phyloP scores from a whole-genome alignment of 1,284 basidiomycete species.

The Cryptococcus deneoformans region DNA sequence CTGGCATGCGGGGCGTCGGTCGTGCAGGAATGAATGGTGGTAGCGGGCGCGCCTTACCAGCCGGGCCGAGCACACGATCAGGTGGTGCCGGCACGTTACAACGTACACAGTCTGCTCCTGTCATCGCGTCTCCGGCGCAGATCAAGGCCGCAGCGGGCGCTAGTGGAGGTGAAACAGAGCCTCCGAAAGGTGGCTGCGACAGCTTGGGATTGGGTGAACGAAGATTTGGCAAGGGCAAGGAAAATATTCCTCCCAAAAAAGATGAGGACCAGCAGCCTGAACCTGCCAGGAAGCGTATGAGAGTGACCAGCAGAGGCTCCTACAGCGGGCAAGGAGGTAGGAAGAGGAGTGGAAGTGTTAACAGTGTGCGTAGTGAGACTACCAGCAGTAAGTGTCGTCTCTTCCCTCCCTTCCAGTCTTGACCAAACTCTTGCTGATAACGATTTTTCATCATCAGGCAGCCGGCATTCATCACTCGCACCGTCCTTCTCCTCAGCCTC shows the following conservation, averaged over 20 bases:
- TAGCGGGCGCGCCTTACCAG: conserved; percentile 1
- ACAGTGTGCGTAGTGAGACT: conserved; percentile 40
- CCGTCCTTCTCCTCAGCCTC: conserved; percentile 20
- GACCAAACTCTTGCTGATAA: background rate
- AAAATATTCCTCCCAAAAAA: conserved; percentile 44
- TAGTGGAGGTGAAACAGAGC: conserved; percentile 3
- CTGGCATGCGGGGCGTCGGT: too few species aligned
- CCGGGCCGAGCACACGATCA: conserved; percentile 16
- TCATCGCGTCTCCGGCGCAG: conserved; percentile 9
- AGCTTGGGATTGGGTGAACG: conserved; percentile 18
- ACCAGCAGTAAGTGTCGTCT: conserved; percentile 11
- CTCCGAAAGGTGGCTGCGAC: conserved; percentile 10
- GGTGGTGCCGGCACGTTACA: conserved; percentile 19
- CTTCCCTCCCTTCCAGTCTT: background rate
- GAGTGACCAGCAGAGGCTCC: conserved; percentile 20
- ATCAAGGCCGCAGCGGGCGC: conserved; percentile 6
- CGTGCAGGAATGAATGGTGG: background rate
- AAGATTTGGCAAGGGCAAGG: conserved; percentile 40
- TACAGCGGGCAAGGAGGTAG: conserved; percentile 7
- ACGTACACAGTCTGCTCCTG: conserved; percentile 26
- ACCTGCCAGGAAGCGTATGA: conserved; percentile 29
- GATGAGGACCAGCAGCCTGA: conserved; percentile 23
- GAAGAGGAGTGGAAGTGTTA: conserved; percentile 31
- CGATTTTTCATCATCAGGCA: conserved; percentile 1
- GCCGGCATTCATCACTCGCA: conserved; percentile 24